phyloP scores from a whole-genome alignment of 2,329 filamentous ascomycete genomes.

The Cryphonectria radicalis region DNA sequence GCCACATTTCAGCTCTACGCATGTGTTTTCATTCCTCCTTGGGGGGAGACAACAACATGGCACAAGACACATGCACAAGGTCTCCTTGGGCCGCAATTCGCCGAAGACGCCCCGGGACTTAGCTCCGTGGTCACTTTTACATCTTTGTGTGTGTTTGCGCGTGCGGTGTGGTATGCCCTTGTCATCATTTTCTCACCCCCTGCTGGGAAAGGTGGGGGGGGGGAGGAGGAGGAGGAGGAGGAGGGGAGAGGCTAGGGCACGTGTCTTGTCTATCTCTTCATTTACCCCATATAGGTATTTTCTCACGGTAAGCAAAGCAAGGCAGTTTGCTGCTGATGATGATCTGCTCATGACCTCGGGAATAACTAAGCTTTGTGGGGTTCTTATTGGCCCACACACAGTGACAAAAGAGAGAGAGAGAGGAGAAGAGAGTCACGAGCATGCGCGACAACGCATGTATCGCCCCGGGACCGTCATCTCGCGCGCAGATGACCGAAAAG shows the following conservation, averaged over 20 bases:
- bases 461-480: slow-evolving; percentile 8
- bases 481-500: slow-evolving; percentile 1
- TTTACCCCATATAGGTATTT: too few species aligned
- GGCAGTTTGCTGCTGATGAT: background rate
- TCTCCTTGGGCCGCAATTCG: slow-evolving; percentile 1
- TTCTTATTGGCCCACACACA: background rate
- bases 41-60: background rate
- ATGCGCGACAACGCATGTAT: slow-evolving; percentile 9
- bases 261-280: background rate
- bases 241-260: background rate
- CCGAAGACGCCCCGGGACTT: background rate
- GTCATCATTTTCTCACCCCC: background rate
- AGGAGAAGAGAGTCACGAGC: slow-evolving; percentile 1
- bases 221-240: background rate
- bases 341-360: background rate
- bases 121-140: background rate
- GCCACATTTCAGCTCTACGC: background rate
- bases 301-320: background rate
- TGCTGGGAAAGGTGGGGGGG: too few species aligned
- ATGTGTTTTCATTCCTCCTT: background rate
- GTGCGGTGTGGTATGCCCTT: background rate
- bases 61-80: background rate
- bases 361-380: background rate
- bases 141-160: background rate
- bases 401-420: background rate